Evolutionary conservation across 2,329 filamentous ascomycete species (phyloP).

Genomic region (Aphanocladium album): DNA sequence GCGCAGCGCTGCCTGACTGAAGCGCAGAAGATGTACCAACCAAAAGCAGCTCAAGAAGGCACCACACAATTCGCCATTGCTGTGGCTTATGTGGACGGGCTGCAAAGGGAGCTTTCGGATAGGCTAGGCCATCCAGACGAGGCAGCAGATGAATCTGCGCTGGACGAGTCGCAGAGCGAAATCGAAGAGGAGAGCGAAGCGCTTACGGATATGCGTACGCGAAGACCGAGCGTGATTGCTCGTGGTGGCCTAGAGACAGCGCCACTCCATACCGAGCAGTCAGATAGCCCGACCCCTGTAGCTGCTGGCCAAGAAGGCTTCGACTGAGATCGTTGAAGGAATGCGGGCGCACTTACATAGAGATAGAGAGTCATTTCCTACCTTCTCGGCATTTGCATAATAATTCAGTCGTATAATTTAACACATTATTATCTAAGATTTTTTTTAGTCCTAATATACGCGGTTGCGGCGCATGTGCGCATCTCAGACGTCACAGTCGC

Average conservation of each 20-base stretch:
- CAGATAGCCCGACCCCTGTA: not conserved
- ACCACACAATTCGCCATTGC: constrained; percentile 48
- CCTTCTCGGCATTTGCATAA: not conserved
- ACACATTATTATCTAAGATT: not conserved
- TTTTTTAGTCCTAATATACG: not conserved
- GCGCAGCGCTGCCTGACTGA: constrained; percentile 73
- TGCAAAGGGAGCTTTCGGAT: constrained; percentile 46
- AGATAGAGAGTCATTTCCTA: not conserved
- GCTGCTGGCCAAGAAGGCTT: constrained; percentile 6
- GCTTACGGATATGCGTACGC: constrained; percentile 41
- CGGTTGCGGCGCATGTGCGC: not conserved
- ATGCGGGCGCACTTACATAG: not conserved
- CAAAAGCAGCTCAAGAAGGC: constrained; percentile 45
- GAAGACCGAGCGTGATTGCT: constrained; percentile 49
- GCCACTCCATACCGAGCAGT: constrained; percentile 27
- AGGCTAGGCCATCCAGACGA: constrained; percentile 34
- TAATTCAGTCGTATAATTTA: not conserved
- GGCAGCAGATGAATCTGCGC: constrained; percentile 22
- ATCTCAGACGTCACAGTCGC: not conserved
- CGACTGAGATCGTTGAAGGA: not conserved
- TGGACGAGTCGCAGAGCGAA: constrained; percentile 32
- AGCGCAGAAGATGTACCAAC: constrained; percentile 53
- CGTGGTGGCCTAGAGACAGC: constrained; percentile 42
- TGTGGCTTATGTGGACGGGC: constrained; percentile 45
- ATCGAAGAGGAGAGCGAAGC: constrained; percentile 50